Conservation (phyloP, 306 rosid species). For the Phaseolus lunatus region DNA sequence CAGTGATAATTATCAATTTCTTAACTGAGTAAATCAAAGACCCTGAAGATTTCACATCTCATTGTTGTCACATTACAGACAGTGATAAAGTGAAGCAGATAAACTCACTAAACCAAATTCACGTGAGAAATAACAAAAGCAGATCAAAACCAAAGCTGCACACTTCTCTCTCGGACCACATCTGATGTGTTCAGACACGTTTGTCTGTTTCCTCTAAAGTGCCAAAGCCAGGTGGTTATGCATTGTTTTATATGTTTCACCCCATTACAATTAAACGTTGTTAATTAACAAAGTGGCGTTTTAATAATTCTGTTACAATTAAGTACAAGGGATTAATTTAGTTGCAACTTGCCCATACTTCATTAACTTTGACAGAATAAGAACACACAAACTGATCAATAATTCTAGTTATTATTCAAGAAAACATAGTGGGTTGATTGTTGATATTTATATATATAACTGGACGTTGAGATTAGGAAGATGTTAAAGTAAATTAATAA, state of each 20-base stretch:
- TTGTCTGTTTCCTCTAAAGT: constrained; percentile 36
- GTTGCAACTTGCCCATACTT: background rate
- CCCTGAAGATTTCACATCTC: constrained; percentile 28
- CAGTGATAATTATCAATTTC: constrained; percentile 24
- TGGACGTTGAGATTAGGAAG: constrained; percentile 8
- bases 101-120: constrained; percentile 45
- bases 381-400: constrained; percentile 1
- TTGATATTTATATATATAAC: background rate
- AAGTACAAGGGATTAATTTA: background rate
- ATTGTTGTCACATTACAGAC: constrained; percentile 57
- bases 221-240: constrained; percentile 33
- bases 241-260: background rate
- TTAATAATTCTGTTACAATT: constrained; percentile 6
- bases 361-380: constrained; percentile 21
- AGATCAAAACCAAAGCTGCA: background rate
- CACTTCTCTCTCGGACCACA: constrained; percentile 29
- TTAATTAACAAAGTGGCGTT: background rate
- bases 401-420: constrained; percentile 21
- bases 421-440: constrained; percentile 1
- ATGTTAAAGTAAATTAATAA: background rate
- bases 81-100: constrained; percentile 42
- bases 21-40: constrained; percentile 25
- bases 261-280: background rate
- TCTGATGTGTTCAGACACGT: background rate
- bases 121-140: constrained; percentile 41